Conservation (phyloP, 345 rosid genomes). For the Camelina laxa region DNA sequence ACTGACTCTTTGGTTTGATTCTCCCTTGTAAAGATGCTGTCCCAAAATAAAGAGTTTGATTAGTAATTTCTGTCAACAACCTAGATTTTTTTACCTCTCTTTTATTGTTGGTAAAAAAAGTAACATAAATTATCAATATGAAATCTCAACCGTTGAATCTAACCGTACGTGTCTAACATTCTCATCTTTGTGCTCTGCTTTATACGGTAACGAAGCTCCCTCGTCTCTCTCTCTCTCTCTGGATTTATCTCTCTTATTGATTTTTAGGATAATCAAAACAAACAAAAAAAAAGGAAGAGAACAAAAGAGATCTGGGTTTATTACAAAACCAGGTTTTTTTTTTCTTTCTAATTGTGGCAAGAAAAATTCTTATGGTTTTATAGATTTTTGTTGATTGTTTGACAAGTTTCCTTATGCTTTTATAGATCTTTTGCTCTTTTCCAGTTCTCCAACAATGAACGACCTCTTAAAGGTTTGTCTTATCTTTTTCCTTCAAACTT, state of each 20-base stretch:
- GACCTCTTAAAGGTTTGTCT: constrained; percentile 73
- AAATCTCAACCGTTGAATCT: constrained; percentile 16
- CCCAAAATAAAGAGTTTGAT: constrained; percentile 15
- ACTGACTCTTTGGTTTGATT: background rate
- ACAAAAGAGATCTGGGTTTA: constrained; percentile 43
- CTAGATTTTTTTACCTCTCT: background rate
- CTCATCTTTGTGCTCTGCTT: constrained; percentile 25
- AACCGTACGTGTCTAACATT: constrained; percentile 23
- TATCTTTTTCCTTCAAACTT: background rate
- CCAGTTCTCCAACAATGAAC: constrained; percentile 61
- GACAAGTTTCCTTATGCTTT: constrained; percentile 42
- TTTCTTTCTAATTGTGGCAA: constrained; percentile 2
- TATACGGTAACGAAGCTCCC: constrained; percentile 30
- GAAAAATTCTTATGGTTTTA: background rate
- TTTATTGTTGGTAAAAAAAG: background rate
- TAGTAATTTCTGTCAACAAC: constrained; percentile 9
- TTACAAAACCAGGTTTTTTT: constrained; percentile 41
- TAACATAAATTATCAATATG: background rate
- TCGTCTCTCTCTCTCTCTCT: background rate
- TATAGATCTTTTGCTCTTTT: constrained; percentile 31
- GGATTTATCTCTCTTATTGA: constrained; percentile 8
- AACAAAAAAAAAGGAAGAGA: constrained; percentile 7
- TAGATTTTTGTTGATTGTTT: constrained; percentile 34
- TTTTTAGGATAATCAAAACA: background rate
- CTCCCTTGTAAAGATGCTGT: background rate